These are phyloP conservation scores for Vanrija humicola DNA, from an alignment of 1,284 basidiomycete species.

Conservation along the genomic window DNA sequence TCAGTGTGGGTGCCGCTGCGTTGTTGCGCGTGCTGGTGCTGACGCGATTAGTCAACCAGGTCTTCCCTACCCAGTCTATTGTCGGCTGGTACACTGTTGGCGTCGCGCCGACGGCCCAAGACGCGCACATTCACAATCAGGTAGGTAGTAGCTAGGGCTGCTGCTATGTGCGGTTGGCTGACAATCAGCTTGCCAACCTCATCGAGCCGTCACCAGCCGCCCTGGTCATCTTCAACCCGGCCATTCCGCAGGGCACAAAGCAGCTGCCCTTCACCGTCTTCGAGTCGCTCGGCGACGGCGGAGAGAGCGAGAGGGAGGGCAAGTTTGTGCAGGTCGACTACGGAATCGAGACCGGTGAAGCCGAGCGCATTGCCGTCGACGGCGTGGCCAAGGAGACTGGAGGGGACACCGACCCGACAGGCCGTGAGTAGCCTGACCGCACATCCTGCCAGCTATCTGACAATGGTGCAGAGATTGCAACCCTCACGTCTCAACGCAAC, in stretches of 20 bases:
- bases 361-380: conserved; percentile 96
- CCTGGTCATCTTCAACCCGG: conserved; percentile 52
- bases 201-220: conserved; percentile 47
- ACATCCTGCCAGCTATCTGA: conserved; percentile 2
- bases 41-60: conserved; percentile 77
- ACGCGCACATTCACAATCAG: conserved; percentile 81
- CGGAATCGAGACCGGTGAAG: conserved; percentile 90
- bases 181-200: conserved; percentile 46
- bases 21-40: background rate
- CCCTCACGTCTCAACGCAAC: conserved; percentile 84
- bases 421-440: conserved; percentile 30
- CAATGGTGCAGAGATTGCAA: conserved; percentile 67
- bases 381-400: conserved; percentile 76
- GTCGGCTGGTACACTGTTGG: conserved; percentile 96
- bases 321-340: conserved; percentile 67
- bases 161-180: conserved; percentile 48
- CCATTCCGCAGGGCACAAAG: conserved; percentile 47
- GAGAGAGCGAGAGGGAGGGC: conserved; percentile 48
- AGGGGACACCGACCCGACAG: conserved; percentile 61
- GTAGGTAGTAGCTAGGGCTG: conserved; percentile 49
- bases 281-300: conserved; percentile 76
- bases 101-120: conserved; percentile 61
- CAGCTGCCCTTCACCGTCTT: conserved; percentile 82
- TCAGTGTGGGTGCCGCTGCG: conserved; percentile 65
- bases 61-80: conserved; percentile 92